Percentiles rank a stretch among this genome's conserved stretches.
Evolutionary conservation across 1,284 basidiomycete species (phyloP).

Genomic region (Uromyces viciae-fabae): DNA sequence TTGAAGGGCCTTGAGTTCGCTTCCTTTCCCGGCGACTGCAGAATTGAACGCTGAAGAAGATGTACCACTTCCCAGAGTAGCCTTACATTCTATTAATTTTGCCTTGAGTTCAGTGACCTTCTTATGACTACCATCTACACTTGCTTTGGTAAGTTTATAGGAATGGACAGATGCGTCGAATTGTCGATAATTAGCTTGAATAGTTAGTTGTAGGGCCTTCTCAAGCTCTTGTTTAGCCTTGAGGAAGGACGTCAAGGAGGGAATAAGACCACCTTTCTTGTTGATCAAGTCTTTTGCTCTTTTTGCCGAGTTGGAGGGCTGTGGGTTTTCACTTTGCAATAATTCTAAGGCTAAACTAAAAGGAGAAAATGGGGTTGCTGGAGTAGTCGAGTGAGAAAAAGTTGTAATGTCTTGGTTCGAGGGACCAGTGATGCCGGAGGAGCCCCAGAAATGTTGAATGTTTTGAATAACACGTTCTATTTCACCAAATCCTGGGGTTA

Average conservation of each 20-base stretch:
- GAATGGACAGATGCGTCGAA: slow-evolving; percentile 86
- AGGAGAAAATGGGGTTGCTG: slow-evolving; percentile 59
- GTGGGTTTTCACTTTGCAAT: slow-evolving; percentile 29
- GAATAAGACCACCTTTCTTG: slow-evolving; percentile 56
- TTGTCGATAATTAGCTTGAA: slow-evolving; percentile 76
- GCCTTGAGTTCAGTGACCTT: slow-evolving; percentile 33
- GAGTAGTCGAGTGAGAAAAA: slow-evolving; percentile 64
- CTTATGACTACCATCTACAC: slow-evolving; percentile 29
- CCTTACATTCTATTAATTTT: slow-evolving; percentile 35
- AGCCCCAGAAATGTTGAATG: slow-evolving; percentile 77
- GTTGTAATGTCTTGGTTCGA: slow-evolving; percentile 55
- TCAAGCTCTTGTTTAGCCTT: slow-evolving; percentile 71
- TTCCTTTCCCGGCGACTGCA: slow-evolving; percentile 38
- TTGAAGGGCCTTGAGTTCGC: slow-evolving; percentile 37
- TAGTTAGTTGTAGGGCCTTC: slow-evolving; percentile 70
- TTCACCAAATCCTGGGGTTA: slow-evolving; percentile 52
- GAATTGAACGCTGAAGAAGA: slow-evolving; percentile 19
- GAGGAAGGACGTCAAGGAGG: slow-evolving; percentile 62
- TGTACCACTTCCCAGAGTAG: slow-evolving; percentile 25
- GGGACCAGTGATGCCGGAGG: slow-evolving; percentile 26
- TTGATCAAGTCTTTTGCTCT: slow-evolving; percentile 42
- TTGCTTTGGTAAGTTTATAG: slow-evolving; percentile 59
- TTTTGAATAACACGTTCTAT: slow-evolving; percentile 65
- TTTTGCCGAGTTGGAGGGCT: slow-evolving; percentile 34
- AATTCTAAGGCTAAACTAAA: slow-evolving; percentile 28